Conservation (phyloP, 495 filamentous ascomycete species). For the Aspergillus olivimuriae region DNA sequence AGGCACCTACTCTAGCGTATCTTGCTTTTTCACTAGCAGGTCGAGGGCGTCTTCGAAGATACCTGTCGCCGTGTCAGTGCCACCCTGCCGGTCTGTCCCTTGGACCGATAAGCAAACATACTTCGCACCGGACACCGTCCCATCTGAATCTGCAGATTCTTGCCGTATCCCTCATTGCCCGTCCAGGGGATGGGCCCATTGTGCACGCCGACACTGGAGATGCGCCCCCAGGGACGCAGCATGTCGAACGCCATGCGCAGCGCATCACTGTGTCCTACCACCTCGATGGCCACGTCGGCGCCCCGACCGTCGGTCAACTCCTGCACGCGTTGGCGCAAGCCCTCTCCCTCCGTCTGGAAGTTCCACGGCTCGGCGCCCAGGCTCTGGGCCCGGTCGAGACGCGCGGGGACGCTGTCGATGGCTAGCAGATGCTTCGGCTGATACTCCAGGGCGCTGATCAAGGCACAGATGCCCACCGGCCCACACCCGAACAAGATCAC, state of each 20-base stretch:
- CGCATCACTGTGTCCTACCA: conserved; percentile 74
- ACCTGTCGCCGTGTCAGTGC: background rate
- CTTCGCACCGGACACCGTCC: conserved; percentile 76
- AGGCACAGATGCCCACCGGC: conserved; percentile 75
- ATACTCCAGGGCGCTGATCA: conserved; percentile 68
- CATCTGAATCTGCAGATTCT: conserved; percentile 86
- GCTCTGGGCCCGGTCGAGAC: conserved; percentile 61
- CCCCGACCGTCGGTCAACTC: conserved; percentile 47
- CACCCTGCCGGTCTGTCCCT: background rate
- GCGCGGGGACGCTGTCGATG: conserved; percentile 67
- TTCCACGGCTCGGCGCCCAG: conserved; percentile 79
- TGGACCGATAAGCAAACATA: conserved; percentile 1
- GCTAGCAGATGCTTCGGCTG: conserved; percentile 71
- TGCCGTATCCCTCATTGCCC: conserved; percentile 79
- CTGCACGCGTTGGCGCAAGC: conserved; percentile 55
- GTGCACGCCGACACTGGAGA: conserved; percentile 71
- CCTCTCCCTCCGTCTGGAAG: conserved; percentile 51
- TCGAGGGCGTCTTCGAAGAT: conserved; percentile 16
- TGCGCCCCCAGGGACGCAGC: conserved; percentile 76
- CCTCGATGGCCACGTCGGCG: conserved; percentile 58
- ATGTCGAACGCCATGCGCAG: conserved; percentile 75
- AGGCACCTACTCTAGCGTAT: conserved; percentile 23
- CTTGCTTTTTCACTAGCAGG: conserved; percentile 18
- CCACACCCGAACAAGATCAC: conserved; percentile 82
- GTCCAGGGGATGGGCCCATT: conserved; percentile 83